These are phyloP conservation scores for Bassia scoparia DNA, from an alignment of 148 eudicot genomes.

Conservation along the genomic window DNA sequence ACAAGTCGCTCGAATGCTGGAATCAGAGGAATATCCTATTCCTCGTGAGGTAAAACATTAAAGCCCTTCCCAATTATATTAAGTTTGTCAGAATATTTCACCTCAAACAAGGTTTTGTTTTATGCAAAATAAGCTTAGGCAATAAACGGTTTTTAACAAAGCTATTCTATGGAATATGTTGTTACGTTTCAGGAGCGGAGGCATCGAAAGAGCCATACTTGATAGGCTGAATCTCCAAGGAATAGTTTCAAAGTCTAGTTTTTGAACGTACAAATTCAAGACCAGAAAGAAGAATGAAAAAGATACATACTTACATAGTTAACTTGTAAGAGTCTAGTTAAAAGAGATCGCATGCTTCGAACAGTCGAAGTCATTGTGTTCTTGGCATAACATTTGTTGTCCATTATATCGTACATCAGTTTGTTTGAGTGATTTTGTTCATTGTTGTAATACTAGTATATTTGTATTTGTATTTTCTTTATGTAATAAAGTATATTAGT, in stretches of 20 bases:
- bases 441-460: too few relatives aligned
- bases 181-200: conserved; percentile 32
- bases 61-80: neutral
- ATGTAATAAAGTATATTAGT: too few relatives aligned
- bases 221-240: conserved; percentile 32
- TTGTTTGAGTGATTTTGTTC: too few relatives aligned
- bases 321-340: neutral
- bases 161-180: neutral
- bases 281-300: conserved; percentile 6
- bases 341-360: neutral
- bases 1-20: conserved; percentile 92
- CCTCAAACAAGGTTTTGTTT: too few relatives aligned
- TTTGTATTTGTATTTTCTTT: too few relatives aligned
- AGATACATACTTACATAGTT: neutral
- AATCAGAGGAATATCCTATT: conserved; percentile 84
- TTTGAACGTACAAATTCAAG: neutral
- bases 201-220: conserved; percentile 23
- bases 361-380: conserved; percentile 8
- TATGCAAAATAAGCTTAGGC: neutral
- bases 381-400: too few relatives aligned
- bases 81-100: too few relatives aligned
- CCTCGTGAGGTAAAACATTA: conserved; percentile 60
- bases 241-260: conserved; percentile 24
- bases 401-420: too few relatives aligned
- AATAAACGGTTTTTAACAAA: neutral